Evolutionary conservation across 345 rosid genomes (phyloP).

Genomic region (Limnanthes douglasii): DNA sequence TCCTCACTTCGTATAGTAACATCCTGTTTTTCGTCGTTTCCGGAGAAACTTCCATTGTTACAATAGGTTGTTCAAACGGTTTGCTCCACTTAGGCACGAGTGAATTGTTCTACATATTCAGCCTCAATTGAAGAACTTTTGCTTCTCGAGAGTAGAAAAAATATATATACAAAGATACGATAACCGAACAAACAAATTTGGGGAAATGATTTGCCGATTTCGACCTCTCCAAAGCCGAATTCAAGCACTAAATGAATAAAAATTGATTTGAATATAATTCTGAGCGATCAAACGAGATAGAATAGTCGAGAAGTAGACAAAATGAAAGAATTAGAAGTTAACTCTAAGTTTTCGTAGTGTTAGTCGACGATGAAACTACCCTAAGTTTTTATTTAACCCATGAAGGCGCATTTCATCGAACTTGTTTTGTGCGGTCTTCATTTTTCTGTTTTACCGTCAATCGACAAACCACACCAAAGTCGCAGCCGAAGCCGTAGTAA

Average conservation of each 20-base stretch:
- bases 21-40: slow-evolving; percentile 45
- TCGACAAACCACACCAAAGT: no score
- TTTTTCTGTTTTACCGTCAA: no score
- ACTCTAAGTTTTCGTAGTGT: neutral
- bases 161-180: neutral
- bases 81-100: slow-evolving; percentile 94
- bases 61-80: slow-evolving; percentile 44
- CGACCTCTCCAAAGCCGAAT: neutral
- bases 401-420: no score
- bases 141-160: slow-evolving; percentile 94
- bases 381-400: no score
- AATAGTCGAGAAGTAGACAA: no score
- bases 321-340: no score
- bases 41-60: slow-evolving; percentile 20
- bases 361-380: no score
- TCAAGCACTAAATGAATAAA: slow-evolving; percentile 1
- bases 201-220: slow-evolving; percentile 3
- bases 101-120: slow-evolving; percentile 80
- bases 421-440: no score
- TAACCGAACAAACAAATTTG: slow-evolving; percentile 4
- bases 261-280: neutral
- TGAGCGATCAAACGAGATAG: neutral
- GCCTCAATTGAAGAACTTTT: slow-evolving; percentile 59
- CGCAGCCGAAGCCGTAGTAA: no score
- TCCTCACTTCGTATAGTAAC: slow-evolving; percentile 59